A percentile compares a stretch with the other conserved stretches of the same genome.
Conservation (phyloP, 139 green algal species). For the Chlorella ohadii region DNA sequence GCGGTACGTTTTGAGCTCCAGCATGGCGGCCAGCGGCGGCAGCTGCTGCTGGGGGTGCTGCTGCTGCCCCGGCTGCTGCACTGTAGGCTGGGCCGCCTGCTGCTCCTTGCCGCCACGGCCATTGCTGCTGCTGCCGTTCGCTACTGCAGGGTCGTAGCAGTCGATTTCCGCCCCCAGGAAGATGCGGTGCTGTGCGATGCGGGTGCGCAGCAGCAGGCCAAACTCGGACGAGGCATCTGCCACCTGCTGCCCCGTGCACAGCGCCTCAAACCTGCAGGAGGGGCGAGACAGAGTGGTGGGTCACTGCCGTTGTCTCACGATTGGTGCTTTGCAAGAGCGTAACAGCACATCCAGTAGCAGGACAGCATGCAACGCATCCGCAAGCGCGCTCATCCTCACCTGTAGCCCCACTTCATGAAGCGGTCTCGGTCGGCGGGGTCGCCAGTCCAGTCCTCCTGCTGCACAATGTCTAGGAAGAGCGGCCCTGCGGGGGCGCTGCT, state of each 20-base stretch:
- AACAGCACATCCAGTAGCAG: no score
- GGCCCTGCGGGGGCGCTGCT: neutral
- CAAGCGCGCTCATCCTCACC: no score
- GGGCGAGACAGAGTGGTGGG: no score
- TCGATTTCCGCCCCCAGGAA: conserved; percentile 41
- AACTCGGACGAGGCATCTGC: conserved; percentile 29
- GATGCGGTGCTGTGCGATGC: conserved; percentile 10
- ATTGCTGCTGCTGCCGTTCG: neutral
- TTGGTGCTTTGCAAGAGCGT: no score
- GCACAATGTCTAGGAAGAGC: conserved; percentile 48
- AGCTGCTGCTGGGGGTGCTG: neutral
- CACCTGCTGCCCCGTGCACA: conserved; percentile 21
- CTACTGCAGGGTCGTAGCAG: conserved; percentile 19
- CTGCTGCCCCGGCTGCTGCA: neutral
- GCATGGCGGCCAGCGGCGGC: neutral
- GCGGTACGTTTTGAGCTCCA: conserved; percentile 45
- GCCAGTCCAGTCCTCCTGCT: conserved; percentile 16
- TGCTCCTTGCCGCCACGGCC: neutral
- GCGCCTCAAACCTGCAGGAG: conserved; percentile 38
- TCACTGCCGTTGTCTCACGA: no score
- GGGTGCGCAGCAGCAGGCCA: conserved; percentile 11
- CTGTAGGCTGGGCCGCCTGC: neutral
- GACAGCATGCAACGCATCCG: no score
- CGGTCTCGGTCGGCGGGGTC: conserved; percentile 4
- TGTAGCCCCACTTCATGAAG: conserved; percentile 39